A percentile compares a stretch with the other conserved stretches of the same genome.
Conservation (phyloP, 2,329 filamentous ascomycete genomes). For the Onygena corvina region DNA sequence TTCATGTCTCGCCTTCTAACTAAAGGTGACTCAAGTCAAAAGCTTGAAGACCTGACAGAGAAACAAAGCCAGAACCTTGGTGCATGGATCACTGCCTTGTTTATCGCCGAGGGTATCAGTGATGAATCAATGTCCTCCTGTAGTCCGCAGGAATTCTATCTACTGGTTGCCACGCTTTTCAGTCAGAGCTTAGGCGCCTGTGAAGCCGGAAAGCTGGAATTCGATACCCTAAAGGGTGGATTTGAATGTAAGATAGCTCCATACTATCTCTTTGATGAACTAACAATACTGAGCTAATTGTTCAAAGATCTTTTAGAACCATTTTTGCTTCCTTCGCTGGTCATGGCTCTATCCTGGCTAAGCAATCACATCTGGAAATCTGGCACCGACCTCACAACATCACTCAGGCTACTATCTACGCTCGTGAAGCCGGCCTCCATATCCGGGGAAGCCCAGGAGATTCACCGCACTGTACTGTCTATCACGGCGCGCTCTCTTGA, state of each 20-base stretch:
- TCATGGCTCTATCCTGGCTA: slow-evolving; percentile 49
- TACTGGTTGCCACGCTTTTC: slow-evolving; percentile 50
- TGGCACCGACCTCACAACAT: slow-evolving; percentile 38
- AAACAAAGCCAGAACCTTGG: slow-evolving; percentile 47
- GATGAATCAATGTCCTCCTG: slow-evolving; percentile 54
- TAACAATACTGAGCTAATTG: slow-evolving; percentile 7
- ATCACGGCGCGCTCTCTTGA: slow-evolving; percentile 44
- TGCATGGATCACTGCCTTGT: slow-evolving; percentile 50
- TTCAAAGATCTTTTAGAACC: slow-evolving; percentile 48
- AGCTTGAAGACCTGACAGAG: slow-evolving; percentile 40
- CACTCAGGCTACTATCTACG: slow-evolving; percentile 45
- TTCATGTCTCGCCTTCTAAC: slow-evolving; percentile 47
- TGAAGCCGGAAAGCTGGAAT: slow-evolving; percentile 42
- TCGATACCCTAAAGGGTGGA: slow-evolving; percentile 49
- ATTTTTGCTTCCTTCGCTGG: slow-evolving; percentile 50
- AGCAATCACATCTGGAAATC: slow-evolving; percentile 44
- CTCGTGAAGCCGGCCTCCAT: slow-evolving; percentile 46
- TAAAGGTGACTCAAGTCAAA: slow-evolving; percentile 35
- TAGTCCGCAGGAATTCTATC: slow-evolving; percentile 52
- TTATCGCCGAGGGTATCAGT: slow-evolving; percentile 50
- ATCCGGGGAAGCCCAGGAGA: slow-evolving; percentile 48
- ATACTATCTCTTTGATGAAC: slow-evolving; percentile 3
- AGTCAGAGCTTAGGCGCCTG: slow-evolving; percentile 49
- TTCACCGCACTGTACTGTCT: slow-evolving; percentile 48
- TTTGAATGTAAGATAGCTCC: slow-evolving; percentile 43